phyloP scores from a whole-genome alignment of 192 early-diverging fungal species.

The Podila epigama region DNA sequence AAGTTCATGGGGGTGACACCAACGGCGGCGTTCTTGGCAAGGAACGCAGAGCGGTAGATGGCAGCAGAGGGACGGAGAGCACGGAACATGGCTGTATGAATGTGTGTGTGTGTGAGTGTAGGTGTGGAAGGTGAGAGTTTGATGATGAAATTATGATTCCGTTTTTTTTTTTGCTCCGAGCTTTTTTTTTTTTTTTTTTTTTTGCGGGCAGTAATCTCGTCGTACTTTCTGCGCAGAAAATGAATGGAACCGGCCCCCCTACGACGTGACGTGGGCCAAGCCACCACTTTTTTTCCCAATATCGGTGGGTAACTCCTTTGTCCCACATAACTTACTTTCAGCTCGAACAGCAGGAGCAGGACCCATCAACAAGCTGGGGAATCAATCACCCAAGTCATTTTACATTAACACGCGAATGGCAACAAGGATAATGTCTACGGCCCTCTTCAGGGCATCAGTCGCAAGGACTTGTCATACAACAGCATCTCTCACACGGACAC shows the following conservation, averaged over 20 bases:
- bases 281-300: too few species aligned
- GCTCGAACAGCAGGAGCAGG: too few species aligned
- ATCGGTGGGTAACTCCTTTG: too few species aligned
- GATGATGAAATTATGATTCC: not conserved
- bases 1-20: conserved; percentile 49
- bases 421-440: not conserved
- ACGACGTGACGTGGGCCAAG: too few species aligned
- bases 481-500: not conserved
- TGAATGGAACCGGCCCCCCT: not conserved
- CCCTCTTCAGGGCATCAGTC: not conserved
- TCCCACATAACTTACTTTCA: too few species aligned
- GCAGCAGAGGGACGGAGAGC: conserved; percentile 46
- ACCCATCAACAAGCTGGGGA: too few species aligned
- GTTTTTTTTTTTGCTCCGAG: conserved; percentile 1
- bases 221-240: not conserved
- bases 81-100: conserved; percentile 36
- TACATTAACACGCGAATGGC: not conserved
- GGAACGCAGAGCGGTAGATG: conserved; percentile 45
- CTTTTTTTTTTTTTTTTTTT: too few species aligned
- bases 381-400: too few species aligned
- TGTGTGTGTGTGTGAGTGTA: not conserved
- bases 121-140: too few species aligned
- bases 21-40: conserved; percentile 42
- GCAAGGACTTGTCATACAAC: not conserved
- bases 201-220: not conserved